These are phyloP conservation scores for Coemansia sp. DNA, from an alignment of 192 early-diverging fungal species.

Conservation along the genomic window DNA sequence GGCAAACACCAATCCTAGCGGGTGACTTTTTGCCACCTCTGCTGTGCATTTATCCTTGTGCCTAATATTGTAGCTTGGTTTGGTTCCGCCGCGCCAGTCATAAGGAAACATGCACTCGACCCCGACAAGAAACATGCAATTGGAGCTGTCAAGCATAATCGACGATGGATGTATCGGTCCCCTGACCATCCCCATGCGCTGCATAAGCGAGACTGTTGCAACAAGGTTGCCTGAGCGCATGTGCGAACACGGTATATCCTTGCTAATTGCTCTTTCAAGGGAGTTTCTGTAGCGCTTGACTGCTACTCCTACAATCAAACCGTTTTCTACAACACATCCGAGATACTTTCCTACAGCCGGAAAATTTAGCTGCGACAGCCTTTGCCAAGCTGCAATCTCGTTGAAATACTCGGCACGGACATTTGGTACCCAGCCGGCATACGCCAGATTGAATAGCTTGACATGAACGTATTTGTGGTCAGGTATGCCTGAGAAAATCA, in stretches of 20 bases:
- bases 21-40: neutral
- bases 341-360: slow-evolving; percentile 8
- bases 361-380: neutral
- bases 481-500: neutral
- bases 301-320: slow-evolving; percentile 13
- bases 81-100: slow-evolving; percentile 7
- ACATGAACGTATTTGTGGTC: neutral
- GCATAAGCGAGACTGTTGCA: slow-evolving; percentile 3
- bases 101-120: slow-evolving; percentile 12
- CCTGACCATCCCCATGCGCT: slow-evolving; percentile 1
- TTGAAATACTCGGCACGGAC: slow-evolving; percentile 7
- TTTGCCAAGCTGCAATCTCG: slow-evolving; percentile 4
- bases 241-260: slow-evolving; percentile 3
- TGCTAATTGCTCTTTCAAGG: slow-evolving; percentile 3
- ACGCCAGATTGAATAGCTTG: slow-evolving; percentile 5
- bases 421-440: slow-evolving; percentile 16
- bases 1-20: slow-evolving; percentile 4
- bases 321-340: slow-evolving; percentile 16
- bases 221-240: slow-evolving; percentile 7
- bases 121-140: slow-evolving; percentile 3
- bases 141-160: slow-evolving; percentile 5
- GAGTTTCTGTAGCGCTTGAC: neutral
- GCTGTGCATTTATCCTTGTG: neutral
- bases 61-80: no score
- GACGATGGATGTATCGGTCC: slow-evolving; percentile 7